phyloP scores from a whole-genome alignment of 139 green algal genomes.

The Picochlorum costavermella region DNA sequence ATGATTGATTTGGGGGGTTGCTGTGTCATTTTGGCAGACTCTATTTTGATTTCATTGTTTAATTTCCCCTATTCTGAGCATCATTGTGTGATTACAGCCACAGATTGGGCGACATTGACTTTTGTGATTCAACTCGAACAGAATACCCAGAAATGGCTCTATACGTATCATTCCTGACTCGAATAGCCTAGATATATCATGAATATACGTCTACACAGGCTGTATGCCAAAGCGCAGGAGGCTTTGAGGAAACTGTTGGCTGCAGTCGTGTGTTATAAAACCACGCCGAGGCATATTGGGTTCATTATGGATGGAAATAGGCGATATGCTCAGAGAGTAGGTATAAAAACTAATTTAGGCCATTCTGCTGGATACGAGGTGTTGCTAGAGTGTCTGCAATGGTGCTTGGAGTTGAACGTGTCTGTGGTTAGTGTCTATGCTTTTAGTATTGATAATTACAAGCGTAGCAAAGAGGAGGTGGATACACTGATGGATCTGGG shows the following conservation, averaged over 20 bases:
- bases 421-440: constrained; percentile 80
- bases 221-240: not conserved
- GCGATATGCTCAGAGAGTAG: constrained; percentile 53
- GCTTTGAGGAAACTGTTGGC: not conserved
- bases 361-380: constrained; percentile 57
- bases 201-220: too few species aligned
- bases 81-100: not conserved
- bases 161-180: too few species aligned
- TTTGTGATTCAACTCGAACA: too few species aligned
- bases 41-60: not conserved
- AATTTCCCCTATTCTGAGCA: not conserved
- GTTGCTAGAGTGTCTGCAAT: constrained; percentile 72
- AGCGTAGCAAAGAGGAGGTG: constrained; percentile 64
- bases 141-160: too few species aligned
- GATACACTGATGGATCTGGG: constrained; percentile 71
- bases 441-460: constrained; percentile 95
- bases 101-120: too few species aligned
- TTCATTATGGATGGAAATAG: constrained; percentile 98
- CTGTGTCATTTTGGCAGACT: too few species aligned
- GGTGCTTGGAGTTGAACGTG: constrained; percentile 84
- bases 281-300: constrained; percentile 67
- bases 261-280: constrained; percentile 14
- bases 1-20: too few species aligned
- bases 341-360: constrained; percentile 35
- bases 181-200: too few species aligned